phyloP scores from a whole-genome alignment of 129 eudicot species.

The Chrysanthemum makinoi region DNA sequence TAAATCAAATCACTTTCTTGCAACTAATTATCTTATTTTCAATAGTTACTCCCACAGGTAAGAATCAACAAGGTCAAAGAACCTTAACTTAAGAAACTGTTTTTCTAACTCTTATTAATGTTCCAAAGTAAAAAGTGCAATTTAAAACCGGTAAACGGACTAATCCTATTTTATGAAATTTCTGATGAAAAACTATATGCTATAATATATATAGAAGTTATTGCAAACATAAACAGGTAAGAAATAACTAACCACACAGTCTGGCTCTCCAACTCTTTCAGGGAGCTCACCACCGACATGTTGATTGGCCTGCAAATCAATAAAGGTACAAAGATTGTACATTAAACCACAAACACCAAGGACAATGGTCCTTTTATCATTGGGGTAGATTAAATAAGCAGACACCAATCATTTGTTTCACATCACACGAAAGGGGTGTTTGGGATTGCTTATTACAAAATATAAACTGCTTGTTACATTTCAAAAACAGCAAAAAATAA shows the following conservation, averaged over 20 bases:
- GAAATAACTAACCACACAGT: constrained; percentile 69
- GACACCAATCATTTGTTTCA: neutral
- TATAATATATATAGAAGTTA: neutral
- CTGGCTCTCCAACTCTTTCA: constrained; percentile 80
- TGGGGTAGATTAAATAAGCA: no score
- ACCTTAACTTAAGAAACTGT: neutral
- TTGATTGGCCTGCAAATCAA: constrained; percentile 42
- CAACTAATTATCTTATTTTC: neutral
- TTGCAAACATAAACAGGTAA: neutral
- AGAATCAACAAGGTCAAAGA: neutral
- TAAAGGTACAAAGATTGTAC: neutral
- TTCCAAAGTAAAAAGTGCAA: neutral
- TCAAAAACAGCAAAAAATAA: no score
- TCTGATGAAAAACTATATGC: neutral
- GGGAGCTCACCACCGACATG: constrained; percentile 53
- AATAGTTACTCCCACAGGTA: neutral
- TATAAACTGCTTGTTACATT: no score
- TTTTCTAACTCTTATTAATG: neutral
- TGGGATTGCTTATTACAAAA: no score
- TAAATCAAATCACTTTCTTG: neutral
- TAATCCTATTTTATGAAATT: constrained; percentile 1
- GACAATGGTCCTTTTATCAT: neutral
- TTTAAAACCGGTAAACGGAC: neutral
- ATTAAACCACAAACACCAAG: constrained; percentile 6
- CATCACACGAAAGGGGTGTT: neutral